These are phyloP conservation scores for Astrothelium macrocarpum DNA, from an alignment of 495 filamentous ascomycete genomes.

Conservation along the genomic window DNA sequence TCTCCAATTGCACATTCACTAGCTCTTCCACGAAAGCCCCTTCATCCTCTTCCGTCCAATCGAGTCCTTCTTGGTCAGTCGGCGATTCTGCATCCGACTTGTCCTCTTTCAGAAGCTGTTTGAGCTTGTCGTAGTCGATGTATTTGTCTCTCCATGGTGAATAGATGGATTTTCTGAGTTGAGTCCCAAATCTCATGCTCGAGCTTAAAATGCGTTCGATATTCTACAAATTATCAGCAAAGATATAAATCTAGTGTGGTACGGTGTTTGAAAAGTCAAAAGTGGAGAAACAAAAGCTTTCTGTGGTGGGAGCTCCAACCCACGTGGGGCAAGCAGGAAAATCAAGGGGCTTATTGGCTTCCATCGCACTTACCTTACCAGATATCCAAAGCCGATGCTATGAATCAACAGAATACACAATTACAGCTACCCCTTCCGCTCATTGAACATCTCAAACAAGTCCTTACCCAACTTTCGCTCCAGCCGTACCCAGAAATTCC, in stretches of 20 bases:
- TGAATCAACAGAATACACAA: neutral
- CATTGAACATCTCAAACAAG: constrained; percentile 30
- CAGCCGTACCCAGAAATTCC: constrained; percentile 53
- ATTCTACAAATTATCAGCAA: neutral
- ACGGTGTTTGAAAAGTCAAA: neutral
- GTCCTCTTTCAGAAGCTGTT: constrained; percentile 74
- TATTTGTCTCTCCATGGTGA: constrained; percentile 86
- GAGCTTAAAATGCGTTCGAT: neutral
- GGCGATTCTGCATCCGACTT: constrained; percentile 44
- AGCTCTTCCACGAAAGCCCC: constrained; percentile 87
- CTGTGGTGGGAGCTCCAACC: neutral
- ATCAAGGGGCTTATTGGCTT: no score
- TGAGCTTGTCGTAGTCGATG: constrained; percentile 90
- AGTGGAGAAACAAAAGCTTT: neutral
- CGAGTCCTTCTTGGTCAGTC: constrained; percentile 34
- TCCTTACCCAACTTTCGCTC: constrained; percentile 42
- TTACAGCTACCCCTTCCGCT: constrained; percentile 10
- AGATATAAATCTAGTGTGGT: neutral
- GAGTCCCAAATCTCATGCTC: constrained; percentile 85
- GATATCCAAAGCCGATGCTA: no score
- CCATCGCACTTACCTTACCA: no score
- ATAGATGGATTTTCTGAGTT: constrained; percentile 68
- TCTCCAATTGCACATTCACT: constrained; percentile 87
- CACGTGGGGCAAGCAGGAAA: neutral
- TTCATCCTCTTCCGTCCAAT: constrained; percentile 96